Evolutionary conservation across 208 protist species (phyloP).

Genomic region (Acanthamoeba lenticulata): DNA sequence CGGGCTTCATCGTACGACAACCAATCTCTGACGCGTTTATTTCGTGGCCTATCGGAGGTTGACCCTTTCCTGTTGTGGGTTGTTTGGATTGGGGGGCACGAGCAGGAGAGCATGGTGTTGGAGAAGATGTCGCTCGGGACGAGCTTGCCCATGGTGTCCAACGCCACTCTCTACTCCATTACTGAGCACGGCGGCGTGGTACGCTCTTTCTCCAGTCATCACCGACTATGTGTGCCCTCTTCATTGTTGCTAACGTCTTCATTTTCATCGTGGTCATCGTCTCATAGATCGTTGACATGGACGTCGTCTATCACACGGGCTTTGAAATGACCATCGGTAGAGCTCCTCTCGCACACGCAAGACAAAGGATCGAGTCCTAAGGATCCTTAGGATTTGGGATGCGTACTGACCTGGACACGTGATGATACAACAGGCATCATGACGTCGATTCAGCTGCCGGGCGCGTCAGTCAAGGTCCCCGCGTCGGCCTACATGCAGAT

Average conservation of each 20-base stretch:
- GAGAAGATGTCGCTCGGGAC: constrained; percentile 44
- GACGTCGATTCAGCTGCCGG: constrained; percentile 32
- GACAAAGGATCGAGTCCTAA: too few relatives aligned
- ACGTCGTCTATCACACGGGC: constrained; percentile 32
- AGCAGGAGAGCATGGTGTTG: constrained; percentile 46
- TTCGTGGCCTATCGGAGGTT: too few relatives aligned
- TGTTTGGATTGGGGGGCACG: background rate
- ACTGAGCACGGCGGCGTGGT: constrained; percentile 34
- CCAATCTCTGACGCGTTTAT: background rate
- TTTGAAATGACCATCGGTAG: constrained; percentile 55
- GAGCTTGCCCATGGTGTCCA: constrained; percentile 24
- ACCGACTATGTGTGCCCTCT: background rate
- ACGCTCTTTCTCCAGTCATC: background rate
- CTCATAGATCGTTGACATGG: constrained; percentile 44
- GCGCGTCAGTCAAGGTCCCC: constrained; percentile 31
- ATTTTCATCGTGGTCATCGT: background rate
- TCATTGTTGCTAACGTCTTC: background rate
- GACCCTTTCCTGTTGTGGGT: too few relatives aligned
- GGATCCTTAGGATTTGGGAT: too few relatives aligned
- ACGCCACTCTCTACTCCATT: constrained; percentile 49
- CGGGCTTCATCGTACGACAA: constrained; percentile 23
- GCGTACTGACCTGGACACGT: too few relatives aligned
- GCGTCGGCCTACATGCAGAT: constrained; percentile 41
- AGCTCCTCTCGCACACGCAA: too few relatives aligned
- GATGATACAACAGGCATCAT: background rate